phyloP scores from a whole-genome alignment of 352 stramenopile species.

The Phytophthora citricola region DNA sequence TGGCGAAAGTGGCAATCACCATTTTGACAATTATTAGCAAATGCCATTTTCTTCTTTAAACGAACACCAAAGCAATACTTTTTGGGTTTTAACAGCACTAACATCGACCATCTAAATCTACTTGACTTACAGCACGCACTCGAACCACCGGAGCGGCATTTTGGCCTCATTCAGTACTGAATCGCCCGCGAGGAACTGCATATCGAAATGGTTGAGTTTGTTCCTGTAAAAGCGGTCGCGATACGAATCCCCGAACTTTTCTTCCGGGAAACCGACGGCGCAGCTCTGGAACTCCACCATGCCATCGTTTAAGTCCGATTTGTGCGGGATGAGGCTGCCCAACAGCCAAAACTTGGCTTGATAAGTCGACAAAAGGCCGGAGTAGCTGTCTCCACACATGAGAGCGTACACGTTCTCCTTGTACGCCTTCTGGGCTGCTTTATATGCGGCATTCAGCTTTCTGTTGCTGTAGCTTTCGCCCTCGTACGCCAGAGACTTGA shows the following conservation, averaged over 20 bases:
- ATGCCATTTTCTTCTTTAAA: too few species aligned
- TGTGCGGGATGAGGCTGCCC: slow-evolving; percentile 26
- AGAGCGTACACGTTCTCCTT: slow-evolving; percentile 29
- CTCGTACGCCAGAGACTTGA: slow-evolving; percentile 39
- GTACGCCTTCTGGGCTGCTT: slow-evolving; percentile 32
- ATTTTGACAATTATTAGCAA: too few species aligned
- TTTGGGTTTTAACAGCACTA: too few species aligned
- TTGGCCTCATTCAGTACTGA: slow-evolving; percentile 44
- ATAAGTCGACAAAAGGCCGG: slow-evolving; percentile 36
- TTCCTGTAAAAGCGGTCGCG: slow-evolving; percentile 50
- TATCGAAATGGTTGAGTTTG: slow-evolving; percentile 64
- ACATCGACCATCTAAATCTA: slow-evolving; percentile 2
- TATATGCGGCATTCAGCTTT: slow-evolving; percentile 26
- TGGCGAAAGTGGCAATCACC: too few species aligned
- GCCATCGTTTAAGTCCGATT: slow-evolving; percentile 34
- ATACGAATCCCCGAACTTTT: slow-evolving; percentile 49
- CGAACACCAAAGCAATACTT: neutral
- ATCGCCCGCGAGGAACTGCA: slow-evolving; percentile 55
- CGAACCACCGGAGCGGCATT: slow-evolving; percentile 68
- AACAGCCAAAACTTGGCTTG: slow-evolving; percentile 26
- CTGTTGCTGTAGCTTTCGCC: slow-evolving; percentile 25
- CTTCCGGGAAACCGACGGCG: slow-evolving; percentile 28
- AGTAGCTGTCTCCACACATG: slow-evolving; percentile 38
- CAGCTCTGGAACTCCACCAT: slow-evolving; percentile 39
- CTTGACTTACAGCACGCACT: slow-evolving; percentile 44